phyloP scores from a whole-genome alignment of 208 protist genomes.

The Trypanosoma congolense region DNA sequence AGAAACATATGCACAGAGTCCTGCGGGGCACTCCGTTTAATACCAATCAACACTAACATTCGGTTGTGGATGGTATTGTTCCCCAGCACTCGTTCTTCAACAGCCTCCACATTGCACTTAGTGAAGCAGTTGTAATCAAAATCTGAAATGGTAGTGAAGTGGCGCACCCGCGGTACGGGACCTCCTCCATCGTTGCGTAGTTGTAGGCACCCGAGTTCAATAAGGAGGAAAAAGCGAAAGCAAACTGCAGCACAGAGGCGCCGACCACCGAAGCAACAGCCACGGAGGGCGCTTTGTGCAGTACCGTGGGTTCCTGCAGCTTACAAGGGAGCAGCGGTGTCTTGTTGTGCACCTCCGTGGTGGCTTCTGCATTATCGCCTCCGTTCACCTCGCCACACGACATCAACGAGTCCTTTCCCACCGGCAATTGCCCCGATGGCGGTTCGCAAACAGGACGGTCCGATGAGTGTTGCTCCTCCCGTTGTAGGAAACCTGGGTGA shows the following conservation, averaged over 20 bases:
- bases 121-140: conserved; percentile 33
- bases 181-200: conserved; percentile 10
- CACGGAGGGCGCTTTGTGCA: conserved; percentile 2
- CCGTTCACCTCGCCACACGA: no score
- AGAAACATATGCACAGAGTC: no score
- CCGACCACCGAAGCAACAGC: conserved; percentile 6
- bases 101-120: conserved; percentile 25
- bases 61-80: background rate
- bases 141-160: conserved; percentile 48
- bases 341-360: background rate
- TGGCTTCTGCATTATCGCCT: background rate
- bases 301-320: conserved; percentile 5
- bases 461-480: no score
- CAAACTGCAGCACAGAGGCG: conserved; percentile 10
- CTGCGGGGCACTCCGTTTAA: background rate
- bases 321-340: background rate
- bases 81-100: conserved; percentile 31
- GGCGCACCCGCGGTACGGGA: conserved; percentile 30
- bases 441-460: no score
- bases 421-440: no score
- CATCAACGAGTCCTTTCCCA: no score
- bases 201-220: conserved; percentile 24
- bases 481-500: no score
- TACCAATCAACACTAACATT: background rate
- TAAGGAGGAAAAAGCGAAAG: conserved; percentile 21